Conservation (phyloP, 495 filamentous ascomycete species). For the Elasticomyces elasticus region DNA sequence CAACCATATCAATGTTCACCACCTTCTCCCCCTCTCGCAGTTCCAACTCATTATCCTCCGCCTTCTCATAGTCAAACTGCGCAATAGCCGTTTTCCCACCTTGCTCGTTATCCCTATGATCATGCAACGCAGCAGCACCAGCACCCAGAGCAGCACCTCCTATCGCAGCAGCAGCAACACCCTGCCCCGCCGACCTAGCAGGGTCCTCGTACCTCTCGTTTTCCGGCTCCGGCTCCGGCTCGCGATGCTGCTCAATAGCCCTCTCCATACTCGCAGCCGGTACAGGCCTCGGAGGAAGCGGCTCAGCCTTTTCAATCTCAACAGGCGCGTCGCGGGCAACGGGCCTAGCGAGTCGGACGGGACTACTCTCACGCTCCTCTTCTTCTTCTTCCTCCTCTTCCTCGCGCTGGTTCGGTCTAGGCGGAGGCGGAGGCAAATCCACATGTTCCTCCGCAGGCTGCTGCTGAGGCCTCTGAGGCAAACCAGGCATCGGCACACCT, state of each 20-base stretch:
- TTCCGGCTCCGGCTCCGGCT: conserved; percentile 52
- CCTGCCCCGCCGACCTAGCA: conserved; percentile 34
- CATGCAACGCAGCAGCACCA: conserved; percentile 34
- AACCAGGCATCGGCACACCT: conserved; percentile 63
- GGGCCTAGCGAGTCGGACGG: conserved; percentile 80
- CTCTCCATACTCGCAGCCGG: conserved; percentile 49
- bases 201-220: conserved; percentile 45
- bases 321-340: conserved; percentile 54
- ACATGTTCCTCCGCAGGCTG: conserved; percentile 40
- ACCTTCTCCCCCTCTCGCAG: conserved; percentile 83
- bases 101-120: conserved; percentile 17
- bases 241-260: conserved; percentile 50
- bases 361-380: conserved; percentile 50
- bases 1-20: conserved; percentile 95
- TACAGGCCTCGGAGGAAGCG: conserved; percentile 36
- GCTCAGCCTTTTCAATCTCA: conserved; percentile 43
- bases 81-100: conserved; percentile 61
- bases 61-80: conserved; percentile 94
- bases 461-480: conserved; percentile 51
- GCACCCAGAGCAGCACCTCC: conserved; percentile 48
- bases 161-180: not conserved
- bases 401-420: conserved; percentile 31
- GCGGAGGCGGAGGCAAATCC: conserved; percentile 47
- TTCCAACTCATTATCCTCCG: conserved; percentile 92
- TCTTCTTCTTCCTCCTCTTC: conserved; percentile 37